Evolutionary conservation across 441 rosid species (phyloP).

Genomic region (Geranium incanum): DNA sequence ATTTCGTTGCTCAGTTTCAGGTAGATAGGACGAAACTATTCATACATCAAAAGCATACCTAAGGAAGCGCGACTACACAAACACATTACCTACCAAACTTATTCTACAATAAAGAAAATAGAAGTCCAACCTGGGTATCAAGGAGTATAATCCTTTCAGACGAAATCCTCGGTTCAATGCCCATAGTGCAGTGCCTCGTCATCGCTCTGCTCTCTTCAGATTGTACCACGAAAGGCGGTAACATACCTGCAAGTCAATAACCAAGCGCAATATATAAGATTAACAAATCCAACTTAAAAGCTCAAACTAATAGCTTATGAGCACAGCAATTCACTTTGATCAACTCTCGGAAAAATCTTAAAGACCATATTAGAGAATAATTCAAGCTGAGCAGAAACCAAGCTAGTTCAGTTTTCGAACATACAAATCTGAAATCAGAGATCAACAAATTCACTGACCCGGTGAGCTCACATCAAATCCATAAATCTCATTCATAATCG

Average conservation of each 20-base stretch:
- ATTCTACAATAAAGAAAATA: neutral
- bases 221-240: constrained; percentile 53
- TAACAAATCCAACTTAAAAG: neutral
- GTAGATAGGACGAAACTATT: neutral
- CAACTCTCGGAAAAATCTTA: neutral
- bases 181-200: constrained; percentile 64
- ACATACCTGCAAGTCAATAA: constrained; percentile 49
- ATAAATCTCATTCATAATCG: constrained; percentile 71
- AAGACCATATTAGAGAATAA: neutral
- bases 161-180: constrained; percentile 77
- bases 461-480: constrained; percentile 62
- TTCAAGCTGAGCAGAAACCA: neutral
- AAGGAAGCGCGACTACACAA: neutral
- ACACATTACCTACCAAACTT: neutral
- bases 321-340: neutral
- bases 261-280: neutral
- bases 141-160: constrained; percentile 70
- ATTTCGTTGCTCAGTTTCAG: neutral
- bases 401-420: neutral
- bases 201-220: constrained; percentile 57
- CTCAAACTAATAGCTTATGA: neutral
- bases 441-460: constrained; percentile 30
- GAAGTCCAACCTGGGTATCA: constrained; percentile 50
- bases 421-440: neutral
- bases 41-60: neutral